phyloP scores from a whole-genome alignment of 1,139 yeast species.

The Torulaspora pretoriensis region DNA sequence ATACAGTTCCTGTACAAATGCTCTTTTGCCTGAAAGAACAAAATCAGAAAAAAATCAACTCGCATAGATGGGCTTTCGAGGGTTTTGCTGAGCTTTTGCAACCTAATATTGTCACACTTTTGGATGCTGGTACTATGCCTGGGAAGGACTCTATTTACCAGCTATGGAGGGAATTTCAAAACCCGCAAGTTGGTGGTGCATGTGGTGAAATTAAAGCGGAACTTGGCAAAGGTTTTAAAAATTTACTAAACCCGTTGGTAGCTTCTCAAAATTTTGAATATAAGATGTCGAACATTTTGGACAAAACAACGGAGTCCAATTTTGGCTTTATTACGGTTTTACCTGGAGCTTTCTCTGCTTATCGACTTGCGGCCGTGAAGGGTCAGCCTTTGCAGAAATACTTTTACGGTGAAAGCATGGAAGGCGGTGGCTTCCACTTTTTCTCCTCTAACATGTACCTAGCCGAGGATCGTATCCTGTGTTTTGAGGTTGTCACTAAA shows the following conservation, averaged over 20 bases:
- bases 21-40: slow-evolving; percentile 82
- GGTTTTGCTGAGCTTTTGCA: slow-evolving; percentile 83
- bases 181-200: slow-evolving; percentile 87
- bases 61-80: slow-evolving; percentile 95
- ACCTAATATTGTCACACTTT: slow-evolving; percentile 76
- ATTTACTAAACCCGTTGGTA: slow-evolving; percentile 74
- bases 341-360: slow-evolving; percentile 94
- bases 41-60: slow-evolving; percentile 87
- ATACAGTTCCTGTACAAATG: slow-evolving; percentile 83
- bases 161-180: slow-evolving; percentile 84
- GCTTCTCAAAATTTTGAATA: slow-evolving; percentile 93
- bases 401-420: slow-evolving; percentile 84
- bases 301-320: slow-evolving; percentile 83
- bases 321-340: slow-evolving; percentile 86
- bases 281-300: slow-evolving; percentile 85
- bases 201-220: slow-evolving; percentile 92
- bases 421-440: slow-evolving; percentile 56
- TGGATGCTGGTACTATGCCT: slow-evolving; percentile 96
- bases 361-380: slow-evolving; percentile 72
- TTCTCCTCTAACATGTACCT: slow-evolving; percentile 91
- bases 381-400: slow-evolving; percentile 84
- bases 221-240: slow-evolving; percentile 69
- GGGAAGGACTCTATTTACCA: slow-evolving; percentile 77
- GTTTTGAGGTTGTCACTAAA: slow-evolving; percentile 89
- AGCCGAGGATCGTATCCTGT: slow-evolving; percentile 91